Evolutionary conservation across 2,329 filamentous ascomycete species (phyloP).

Genomic region (Emmonsiellopsis sp.): DNA sequence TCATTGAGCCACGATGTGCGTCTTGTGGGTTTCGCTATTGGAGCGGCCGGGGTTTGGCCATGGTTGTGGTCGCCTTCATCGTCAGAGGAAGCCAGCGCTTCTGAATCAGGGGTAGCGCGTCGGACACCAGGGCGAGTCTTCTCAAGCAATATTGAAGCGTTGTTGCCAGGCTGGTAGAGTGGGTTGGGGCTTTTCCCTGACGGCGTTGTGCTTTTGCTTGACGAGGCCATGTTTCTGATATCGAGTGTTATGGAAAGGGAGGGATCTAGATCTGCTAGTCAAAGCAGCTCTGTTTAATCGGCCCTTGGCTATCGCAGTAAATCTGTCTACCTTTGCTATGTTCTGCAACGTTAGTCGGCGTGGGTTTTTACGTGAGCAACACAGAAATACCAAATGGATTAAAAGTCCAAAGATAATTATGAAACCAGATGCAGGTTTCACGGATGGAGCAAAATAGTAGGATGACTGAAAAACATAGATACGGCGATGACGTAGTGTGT

Average conservation of each 20-base stretch:
- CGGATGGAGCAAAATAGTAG: no score
- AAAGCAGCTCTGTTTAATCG: not conserved
- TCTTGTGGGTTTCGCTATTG: conserved; percentile 53
- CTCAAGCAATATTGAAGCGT: conserved; percentile 59
- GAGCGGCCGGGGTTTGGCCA: conserved; percentile 40
- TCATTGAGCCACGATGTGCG: conserved; percentile 84
- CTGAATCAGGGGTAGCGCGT: conserved; percentile 85
- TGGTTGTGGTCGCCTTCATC: conserved; percentile 68
- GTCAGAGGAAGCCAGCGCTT: conserved; percentile 86
- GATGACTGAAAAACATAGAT: no score
- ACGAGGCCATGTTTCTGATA: conserved; percentile 2
- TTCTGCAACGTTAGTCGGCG: no score
- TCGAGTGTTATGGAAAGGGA: not conserved
- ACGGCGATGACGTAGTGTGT: no score
- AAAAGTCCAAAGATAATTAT: no score
- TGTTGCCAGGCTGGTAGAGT: conserved; percentile 44
- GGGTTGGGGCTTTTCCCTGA: conserved; percentile 28
- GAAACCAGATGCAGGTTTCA: no score
- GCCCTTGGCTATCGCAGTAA: not conserved
- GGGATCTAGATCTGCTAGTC: not conserved
- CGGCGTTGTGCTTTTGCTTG: conserved; percentile 2
- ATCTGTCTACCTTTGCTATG: no score
- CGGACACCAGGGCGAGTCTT: conserved; percentile 61
- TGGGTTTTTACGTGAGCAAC: no score
- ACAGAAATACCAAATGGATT: no score